Base-by-base conservation (phyloP, 1,284 basidiomycete genomes). In the Thecaphora thlaspeos region DNA sequence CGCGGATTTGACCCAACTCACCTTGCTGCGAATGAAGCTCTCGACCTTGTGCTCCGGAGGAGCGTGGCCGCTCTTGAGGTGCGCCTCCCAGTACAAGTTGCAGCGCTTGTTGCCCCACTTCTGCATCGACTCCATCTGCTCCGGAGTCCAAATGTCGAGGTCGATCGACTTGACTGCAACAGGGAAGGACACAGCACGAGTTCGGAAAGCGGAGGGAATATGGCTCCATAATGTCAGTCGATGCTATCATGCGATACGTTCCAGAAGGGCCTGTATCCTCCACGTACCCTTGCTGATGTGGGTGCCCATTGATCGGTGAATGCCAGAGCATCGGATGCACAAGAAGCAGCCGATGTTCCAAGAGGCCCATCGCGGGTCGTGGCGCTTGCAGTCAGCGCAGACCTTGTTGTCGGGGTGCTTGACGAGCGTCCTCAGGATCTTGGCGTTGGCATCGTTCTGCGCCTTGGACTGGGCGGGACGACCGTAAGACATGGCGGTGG, bases 31-130 rank as follows among this genome's bases (percentile, higher is more conserved):
- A 64, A 98, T 91, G 79, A 95, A 98, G 0, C 90, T 93, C 57
- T 98, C 94, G 81, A 98, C 91, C 84, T 97, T 97, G 80, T 97
- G 93, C 68, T 98, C 94, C 19, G 91, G 89, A 30, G 94, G 94
- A 32, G 89, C 76, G 77, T 98, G 95, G 0, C 95, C 95, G 12
- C 86, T 80, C 78, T 92, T 93, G 49, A 98, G 82, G 80, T 96
- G 92, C 4, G 90, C 89, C 77, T 98, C 95, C 94, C 94, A 98
- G 81, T 96, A 98, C 10, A 89, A 67, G 79, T 98, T 98, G 10
- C 90, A 92, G 10, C 87, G 84, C 54, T 82, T 82, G 78, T 98
- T 98, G 1, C 94, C 94, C 94, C 95, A 98, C 78, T 88, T 90
- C 78, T 89, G 59, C 28, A 66, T 61, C 23, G 45, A 46, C 78